phyloP scores from a whole-genome alignment of 2,329 filamentous ascomycete genomes.

The Xylariaceae sp. region DNA sequence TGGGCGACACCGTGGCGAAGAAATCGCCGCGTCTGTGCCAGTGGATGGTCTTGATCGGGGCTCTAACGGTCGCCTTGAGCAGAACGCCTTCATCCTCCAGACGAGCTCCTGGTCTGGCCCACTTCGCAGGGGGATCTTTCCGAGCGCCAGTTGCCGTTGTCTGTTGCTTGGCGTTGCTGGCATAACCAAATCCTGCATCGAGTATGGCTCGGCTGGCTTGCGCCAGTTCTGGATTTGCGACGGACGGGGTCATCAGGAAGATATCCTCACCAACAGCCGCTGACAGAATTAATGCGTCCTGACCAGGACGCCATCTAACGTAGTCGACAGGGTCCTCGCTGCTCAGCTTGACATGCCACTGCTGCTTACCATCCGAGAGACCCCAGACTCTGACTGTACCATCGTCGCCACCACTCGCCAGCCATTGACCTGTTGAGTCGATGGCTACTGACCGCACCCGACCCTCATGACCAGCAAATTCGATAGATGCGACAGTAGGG shows the following conservation, averaged over 20 bases:
- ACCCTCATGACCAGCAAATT: conserved; percentile 84
- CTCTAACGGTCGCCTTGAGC: conserved; percentile 72
- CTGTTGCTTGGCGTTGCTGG: conserved; percentile 59
- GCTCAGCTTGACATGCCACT: conserved; percentile 78
- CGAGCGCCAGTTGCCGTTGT: conserved; percentile 51
- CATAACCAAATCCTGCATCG: conserved; percentile 89
- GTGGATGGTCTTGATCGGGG: conserved; percentile 77
- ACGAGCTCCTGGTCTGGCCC: conserved; percentile 70
- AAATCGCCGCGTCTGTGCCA: conserved; percentile 96
- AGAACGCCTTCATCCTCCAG: conserved; percentile 75
- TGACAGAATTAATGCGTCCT: conserved; percentile 74
- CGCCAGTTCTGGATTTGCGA: conserved; percentile 67
- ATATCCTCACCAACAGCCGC: conserved; percentile 80
- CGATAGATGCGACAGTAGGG: conserved; percentile 80
- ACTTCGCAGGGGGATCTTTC: conserved; percentile 74
- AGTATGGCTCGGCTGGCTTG: conserved; percentile 69
- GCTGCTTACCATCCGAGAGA: conserved; percentile 74
- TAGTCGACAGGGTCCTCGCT: conserved; percentile 75
- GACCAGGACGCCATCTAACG: conserved; percentile 83
- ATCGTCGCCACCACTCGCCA: conserved; percentile 92
- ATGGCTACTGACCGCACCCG: conserved; percentile 79
- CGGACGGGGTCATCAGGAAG: conserved; percentile 74
- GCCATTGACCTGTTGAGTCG: conserved; percentile 77
- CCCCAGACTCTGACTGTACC: conserved; percentile 90
- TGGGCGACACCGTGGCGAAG: conserved; percentile 83